phyloP scores from a whole-genome alignment of 306 rosid species.

The Castanea crenata region DNA sequence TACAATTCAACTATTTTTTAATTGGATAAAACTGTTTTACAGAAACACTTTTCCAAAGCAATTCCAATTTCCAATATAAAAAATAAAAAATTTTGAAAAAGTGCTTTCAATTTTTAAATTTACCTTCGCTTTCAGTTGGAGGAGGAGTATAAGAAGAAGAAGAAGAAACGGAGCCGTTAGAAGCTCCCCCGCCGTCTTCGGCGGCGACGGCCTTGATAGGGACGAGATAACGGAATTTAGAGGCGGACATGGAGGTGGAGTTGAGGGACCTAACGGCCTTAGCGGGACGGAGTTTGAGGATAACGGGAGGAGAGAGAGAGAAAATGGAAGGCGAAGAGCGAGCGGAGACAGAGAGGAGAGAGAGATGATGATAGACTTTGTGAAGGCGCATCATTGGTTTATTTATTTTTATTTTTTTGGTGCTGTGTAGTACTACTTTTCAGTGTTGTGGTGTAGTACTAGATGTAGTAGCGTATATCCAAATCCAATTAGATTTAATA shows the following conservation, averaged over 20 bases:
- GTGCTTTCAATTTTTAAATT: not conserved
- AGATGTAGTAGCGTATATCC: too few species aligned
- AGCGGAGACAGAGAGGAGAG: constrained; percentile 34
- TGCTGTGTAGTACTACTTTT: not conserved
- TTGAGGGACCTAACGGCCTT: constrained; percentile 18
- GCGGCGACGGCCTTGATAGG: constrained; percentile 44
- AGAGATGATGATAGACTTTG: constrained; percentile 53
- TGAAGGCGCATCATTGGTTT: constrained; percentile 54
- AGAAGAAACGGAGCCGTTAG: constrained; percentile 47
- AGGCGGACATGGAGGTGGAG: constrained; percentile 42
- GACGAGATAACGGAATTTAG: constrained; percentile 46
- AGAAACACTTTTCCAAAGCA: not conserved
- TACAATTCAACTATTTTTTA: too few species aligned
- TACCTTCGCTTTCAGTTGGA: constrained; percentile 62
- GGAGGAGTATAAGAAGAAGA: constrained; percentile 34
- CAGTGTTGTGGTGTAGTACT: not conserved
- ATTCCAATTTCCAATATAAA: too few species aligned
- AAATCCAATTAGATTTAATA: not conserved
- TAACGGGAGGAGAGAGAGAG: constrained; percentile 38
- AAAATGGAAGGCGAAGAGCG: constrained; percentile 27
- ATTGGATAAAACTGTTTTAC: too few species aligned
- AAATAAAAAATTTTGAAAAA: not conserved
- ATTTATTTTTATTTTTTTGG: not conserved
- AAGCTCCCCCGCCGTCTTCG: constrained; percentile 44
- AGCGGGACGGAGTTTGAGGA: constrained; percentile 25